Evolutionary conservation across 371 early-diverging fungal species (phyloP).

Genomic region (Neoconidiobolus thromboides): DNA sequence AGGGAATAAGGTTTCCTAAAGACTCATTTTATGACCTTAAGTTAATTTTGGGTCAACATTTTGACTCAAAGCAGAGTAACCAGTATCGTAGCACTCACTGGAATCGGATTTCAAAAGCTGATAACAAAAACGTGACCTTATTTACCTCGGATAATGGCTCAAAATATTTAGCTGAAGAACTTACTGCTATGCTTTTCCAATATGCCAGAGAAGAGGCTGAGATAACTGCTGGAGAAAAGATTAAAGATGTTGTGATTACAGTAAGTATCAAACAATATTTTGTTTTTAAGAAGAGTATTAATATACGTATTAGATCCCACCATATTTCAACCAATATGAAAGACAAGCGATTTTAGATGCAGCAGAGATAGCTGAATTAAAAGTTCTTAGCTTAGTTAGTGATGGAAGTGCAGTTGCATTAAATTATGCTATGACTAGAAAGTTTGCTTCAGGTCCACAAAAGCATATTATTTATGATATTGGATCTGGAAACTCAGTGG

Average conservation of each 20-base stretch:
- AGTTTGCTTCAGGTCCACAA: constrained; percentile 46
- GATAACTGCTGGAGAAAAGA: constrained; percentile 47
- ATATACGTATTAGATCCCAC: constrained; percentile 42
- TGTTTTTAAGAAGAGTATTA: not conserved
- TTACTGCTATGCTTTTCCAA: constrained; percentile 83
- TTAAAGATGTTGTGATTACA: constrained; percentile 77
- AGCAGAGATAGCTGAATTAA: constrained; percentile 76
- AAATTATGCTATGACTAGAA: constrained; percentile 66
- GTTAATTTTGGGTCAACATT: constrained; percentile 53
- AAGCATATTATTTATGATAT: constrained; percentile 87
- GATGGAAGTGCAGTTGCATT: constrained; percentile 92
- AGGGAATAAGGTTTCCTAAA: constrained; percentile 75
- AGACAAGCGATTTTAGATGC: constrained; percentile 87
- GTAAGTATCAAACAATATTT: constrained; percentile 21
- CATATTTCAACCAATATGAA: constrained; percentile 73
- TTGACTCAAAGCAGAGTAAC: constrained; percentile 38
- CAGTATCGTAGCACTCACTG: constrained; percentile 50
- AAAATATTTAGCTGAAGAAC: constrained; percentile 54
- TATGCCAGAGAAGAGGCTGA: constrained; percentile 71
- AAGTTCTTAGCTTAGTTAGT: constrained; percentile 63
- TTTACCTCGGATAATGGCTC: constrained; percentile 30
- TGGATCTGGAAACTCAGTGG: constrained; percentile 88
- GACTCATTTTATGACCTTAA: constrained; percentile 66
- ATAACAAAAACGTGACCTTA: constrained; percentile 30
- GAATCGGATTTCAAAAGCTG: constrained; percentile 50